phyloP scores from a whole-genome alignment of 108 stramenopile genomes.

The Pinguiococcus pyrenoidosus region DNA sequence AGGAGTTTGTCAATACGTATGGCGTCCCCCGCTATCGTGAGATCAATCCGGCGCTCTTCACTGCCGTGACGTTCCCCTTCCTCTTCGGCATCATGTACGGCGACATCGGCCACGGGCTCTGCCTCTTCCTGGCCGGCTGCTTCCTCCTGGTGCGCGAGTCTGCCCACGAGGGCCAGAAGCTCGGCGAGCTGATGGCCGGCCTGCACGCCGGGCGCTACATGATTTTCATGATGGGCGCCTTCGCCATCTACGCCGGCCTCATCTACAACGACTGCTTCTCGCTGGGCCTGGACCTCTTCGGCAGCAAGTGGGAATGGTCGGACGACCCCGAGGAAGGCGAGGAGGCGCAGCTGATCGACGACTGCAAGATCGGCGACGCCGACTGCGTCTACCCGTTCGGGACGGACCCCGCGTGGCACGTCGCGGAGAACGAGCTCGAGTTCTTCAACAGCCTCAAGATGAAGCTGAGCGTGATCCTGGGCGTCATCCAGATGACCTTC shows the following conservation, averaged over 20 bases:
- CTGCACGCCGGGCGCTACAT: constrained; percentile 76
- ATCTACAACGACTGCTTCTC: constrained; percentile 98
- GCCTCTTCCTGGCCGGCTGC: constrained; percentile 53
- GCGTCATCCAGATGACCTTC: constrained; percentile 88
- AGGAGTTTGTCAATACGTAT: constrained; percentile 97
- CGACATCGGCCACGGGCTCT: constrained; percentile 76
- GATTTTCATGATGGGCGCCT: constrained; percentile 92
- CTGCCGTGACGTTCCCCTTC: constrained; percentile 95
- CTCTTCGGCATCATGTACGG: constrained; percentile 96
- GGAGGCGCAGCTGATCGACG: constrained; percentile 43
- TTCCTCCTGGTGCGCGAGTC: constrained; percentile 35
- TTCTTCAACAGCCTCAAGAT: constrained; percentile 98
- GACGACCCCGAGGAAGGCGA: constrained; percentile 39
- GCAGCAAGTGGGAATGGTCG: constrained; percentile 53
- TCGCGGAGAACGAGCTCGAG: constrained; percentile 78
- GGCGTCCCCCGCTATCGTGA: constrained; percentile 94
- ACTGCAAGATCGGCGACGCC: constrained; percentile 49
- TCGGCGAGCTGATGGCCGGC: constrained; percentile 72
- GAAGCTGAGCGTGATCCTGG: constrained; percentile 95
- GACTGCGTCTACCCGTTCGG: constrained; percentile 89
- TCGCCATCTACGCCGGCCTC: constrained; percentile 85
- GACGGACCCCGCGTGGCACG: constrained; percentile 93
- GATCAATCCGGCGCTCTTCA: constrained; percentile 95
- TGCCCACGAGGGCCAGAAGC: constrained; percentile 41
- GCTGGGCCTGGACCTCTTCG: constrained; percentile 78